Evolutionary conservation across 106 monocot genomes (phyloP), one percentile per base, ranked within the genome.

Genomic region (Platanthera guangdongensis): DNA sequence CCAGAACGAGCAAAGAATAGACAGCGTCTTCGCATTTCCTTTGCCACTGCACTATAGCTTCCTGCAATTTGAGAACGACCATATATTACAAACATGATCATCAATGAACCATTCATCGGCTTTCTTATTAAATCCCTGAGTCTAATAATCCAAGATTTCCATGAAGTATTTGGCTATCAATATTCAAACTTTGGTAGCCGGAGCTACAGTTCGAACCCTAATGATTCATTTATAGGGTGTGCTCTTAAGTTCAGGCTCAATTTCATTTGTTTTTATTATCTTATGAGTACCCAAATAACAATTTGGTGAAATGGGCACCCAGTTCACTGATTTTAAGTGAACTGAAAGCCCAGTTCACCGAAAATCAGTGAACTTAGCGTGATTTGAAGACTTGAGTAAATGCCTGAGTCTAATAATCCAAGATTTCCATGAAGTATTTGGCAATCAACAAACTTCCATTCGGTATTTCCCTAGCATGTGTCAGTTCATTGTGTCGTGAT

Each of bases 1-100:
- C 99, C 6, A 91, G 73, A 70, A 84, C 72, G 75, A 99, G 89
- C 82, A 99, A 83, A n/a, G 87, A 86, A 74, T 77, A 90, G 18
- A 99, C 85, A 52, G 94, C 99, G 76, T 99, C 99, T 85, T 99
- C 99, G 72, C 99, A 99, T 74, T 99, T 94, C 82, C 99, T 76
- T 74, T 99, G 99, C 86, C 90, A 94, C 47, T 88, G 86, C 6
- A 87, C 75, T 76, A 99, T 88, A 39, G 82, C 80, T 80, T 94
- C 94, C 99, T 97, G 81, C 77, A 84, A 52, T 18, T 7, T 30
- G 22, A 79, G 39, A 21, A 45, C 16, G 50, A 68, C 22, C 8
- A 51, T 72, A 11, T 47, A 70, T 48, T 15, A 70, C 16, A n/a
- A 70, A 48, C 70, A 70, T 47, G 47, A 48, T 47, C 32, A 25